Evolutionary conservation across 23 red algal species (phyloP).

Genomic region (Gracilaria gracilis): DNA sequence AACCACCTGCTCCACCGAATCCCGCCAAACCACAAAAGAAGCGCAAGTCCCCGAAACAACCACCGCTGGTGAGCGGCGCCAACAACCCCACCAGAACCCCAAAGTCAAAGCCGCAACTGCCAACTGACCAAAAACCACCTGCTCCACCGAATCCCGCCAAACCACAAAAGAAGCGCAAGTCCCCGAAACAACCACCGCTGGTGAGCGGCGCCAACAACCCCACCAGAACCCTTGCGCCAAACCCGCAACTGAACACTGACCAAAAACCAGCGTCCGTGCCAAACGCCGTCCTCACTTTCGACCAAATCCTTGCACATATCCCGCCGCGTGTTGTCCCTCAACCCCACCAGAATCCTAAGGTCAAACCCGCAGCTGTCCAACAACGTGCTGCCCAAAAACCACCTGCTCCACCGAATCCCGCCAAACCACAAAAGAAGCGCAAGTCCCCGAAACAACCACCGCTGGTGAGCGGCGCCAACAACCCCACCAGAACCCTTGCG

Average conservation of each 20-base stretch:
- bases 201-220: no score
- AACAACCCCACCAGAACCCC: neutral
- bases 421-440: neutral
- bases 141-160: neutral
- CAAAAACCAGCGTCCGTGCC: neutral
- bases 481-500: neutral
- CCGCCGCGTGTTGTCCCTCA: neutral
- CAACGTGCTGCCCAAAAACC: neutral
- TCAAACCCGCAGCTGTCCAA: neutral
- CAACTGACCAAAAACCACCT: neutral
- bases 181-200: neutral
- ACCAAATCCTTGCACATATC: slow-evolving; percentile 3
- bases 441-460: neutral
- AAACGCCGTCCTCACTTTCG: neutral
- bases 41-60: neutral
- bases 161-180: neutral
- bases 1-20: neutral
- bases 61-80: no score
- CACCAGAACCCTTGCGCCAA: neutral
- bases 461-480: no score
- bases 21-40: neutral
- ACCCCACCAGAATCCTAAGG: neutral
- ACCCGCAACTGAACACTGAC: neutral
- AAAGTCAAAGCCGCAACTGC: neutral
- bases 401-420: neutral